These are phyloP conservation scores for Panicum hallii DNA, from an alignment of 202 grass and related monocot species.

Conservation along the genomic window DNA sequence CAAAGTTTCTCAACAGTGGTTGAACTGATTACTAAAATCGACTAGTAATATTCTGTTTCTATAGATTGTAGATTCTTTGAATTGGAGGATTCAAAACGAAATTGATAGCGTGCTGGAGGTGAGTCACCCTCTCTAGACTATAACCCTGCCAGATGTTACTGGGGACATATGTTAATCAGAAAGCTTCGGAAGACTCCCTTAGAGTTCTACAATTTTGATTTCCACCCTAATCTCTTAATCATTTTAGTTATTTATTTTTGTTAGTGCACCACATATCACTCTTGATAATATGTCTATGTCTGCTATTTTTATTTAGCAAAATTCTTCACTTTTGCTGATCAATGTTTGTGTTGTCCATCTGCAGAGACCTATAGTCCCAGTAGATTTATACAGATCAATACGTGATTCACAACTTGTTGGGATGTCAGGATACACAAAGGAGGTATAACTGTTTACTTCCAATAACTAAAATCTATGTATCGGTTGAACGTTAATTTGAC, in stretches of 20 bases:
- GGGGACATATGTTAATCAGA: not conserved
- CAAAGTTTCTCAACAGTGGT: not conserved
- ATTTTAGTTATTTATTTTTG: not conserved
- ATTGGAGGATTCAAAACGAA: slow-evolving; percentile 94
- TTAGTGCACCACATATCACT: slow-evolving; percentile 11
- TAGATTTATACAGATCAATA: slow-evolving; percentile 79
- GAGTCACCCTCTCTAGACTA: slow-evolving; percentile 50
- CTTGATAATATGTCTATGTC: not conserved
- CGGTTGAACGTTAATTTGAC: slow-evolving; percentile 16
- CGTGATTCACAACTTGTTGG: slow-evolving; percentile 94
- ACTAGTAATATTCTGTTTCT: slow-evolving; percentile 42
- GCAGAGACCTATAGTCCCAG: slow-evolving; percentile 92
- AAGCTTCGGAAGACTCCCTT: not conserved
- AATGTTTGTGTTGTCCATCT: slow-evolving; percentile 26
- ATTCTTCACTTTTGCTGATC: slow-evolving; percentile 28
- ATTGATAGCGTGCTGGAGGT: slow-evolving; percentile 87
- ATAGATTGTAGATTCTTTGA: slow-evolving; percentile 88
- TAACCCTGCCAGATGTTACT: slow-evolving; percentile 23
- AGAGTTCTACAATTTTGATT: not conserved
- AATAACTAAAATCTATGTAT: slow-evolving; percentile 7
- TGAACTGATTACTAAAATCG: slow-evolving; percentile 35
- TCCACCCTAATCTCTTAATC: not conserved
- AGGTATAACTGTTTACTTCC: slow-evolving; percentile 57
- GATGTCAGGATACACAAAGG: slow-evolving; percentile 86
- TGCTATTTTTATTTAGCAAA: not conserved